phyloP scores from a whole-genome alignment of 139 green algal species.

The Microglena sp. region DNA sequence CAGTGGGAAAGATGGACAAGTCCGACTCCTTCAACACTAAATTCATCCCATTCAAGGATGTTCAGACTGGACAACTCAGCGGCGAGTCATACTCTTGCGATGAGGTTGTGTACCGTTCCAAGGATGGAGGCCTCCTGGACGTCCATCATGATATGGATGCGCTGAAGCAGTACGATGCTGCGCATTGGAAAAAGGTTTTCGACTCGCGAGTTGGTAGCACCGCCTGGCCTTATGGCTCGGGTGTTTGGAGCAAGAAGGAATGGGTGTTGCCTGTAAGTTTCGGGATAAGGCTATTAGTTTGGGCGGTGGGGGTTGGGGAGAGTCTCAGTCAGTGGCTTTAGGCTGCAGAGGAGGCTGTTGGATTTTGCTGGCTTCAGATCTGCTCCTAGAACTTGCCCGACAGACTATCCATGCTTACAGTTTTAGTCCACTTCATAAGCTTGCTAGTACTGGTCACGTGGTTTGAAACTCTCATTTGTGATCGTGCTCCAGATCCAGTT shows the following conservation, averaged over 20 bases:
- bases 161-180: slow-evolving; percentile 67
- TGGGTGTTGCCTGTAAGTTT: slow-evolving; percentile 86
- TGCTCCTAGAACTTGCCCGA: too few relatives aligned
- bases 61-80: slow-evolving; percentile 24
- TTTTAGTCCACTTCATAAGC: too few relatives aligned
- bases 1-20: too few relatives aligned
- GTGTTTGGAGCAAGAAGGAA: slow-evolving; percentile 99
- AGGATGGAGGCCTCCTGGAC: slow-evolving; percentile 84
- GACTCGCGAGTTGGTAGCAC: slow-evolving; percentile 83
- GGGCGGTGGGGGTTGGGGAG: background rate
- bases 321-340: background rate
- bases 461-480: too few relatives aligned
- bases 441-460: too few relatives aligned
- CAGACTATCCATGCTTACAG: too few relatives aligned
- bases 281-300: too few relatives aligned
- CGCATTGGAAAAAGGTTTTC: slow-evolving; percentile 93
- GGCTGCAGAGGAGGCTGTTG: slow-evolving; percentile 1
- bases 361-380: too few relatives aligned
- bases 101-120: slow-evolving; percentile 80
- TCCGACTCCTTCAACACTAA: slow-evolving; percentile 66
- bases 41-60: slow-evolving; percentile 84
- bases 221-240: slow-evolving; percentile 91
- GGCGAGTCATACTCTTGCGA: slow-evolving; percentile 87
- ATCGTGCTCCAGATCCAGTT: too few relatives aligned
- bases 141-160: slow-evolving; percentile 93